Evolutionary conservation across 106 monocot genomes (phyloP).

Genomic region (Cymbidium sinense): DNA sequence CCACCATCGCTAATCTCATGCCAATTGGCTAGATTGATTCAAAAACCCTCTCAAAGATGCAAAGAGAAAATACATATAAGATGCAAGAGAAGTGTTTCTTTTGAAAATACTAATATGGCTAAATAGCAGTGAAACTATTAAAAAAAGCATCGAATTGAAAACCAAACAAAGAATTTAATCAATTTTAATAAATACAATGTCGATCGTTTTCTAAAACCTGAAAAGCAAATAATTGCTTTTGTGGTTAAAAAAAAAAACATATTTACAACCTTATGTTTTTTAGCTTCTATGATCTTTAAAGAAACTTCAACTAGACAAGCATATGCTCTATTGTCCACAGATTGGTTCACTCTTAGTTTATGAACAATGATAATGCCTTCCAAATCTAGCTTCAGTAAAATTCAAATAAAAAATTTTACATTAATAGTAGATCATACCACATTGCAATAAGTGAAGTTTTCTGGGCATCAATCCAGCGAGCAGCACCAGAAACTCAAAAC

Average conservation of each 20-base stretch:
- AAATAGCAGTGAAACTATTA: no score
- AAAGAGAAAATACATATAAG: no score
- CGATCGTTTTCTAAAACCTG: neutral
- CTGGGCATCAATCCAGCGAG: constrained; percentile 77
- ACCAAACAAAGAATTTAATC: neutral
- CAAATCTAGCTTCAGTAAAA: neutral
- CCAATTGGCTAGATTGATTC: no score
- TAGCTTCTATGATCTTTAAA: neutral
- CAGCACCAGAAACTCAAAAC: constrained; percentile 77
- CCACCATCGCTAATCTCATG: no score
- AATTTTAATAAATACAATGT: neutral
- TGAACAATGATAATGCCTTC: neutral
- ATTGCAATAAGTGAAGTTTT: constrained; percentile 82
- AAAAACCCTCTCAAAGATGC: no score
- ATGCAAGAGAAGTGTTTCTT: no score
- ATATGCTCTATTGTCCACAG: neutral
- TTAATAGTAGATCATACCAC: constrained; percentile 46
- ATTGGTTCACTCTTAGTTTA: constrained; percentile 10
- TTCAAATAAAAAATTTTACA: neutral
- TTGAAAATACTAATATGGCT: no score
- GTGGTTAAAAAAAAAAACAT: neutral
- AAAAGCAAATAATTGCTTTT: neutral
- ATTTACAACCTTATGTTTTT: neutral
- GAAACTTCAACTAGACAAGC: neutral
- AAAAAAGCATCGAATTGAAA: neutral